These are phyloP conservation scores for Kwoniella bestiolae DNA, from an alignment of 768 basidiomycete genomes.

Conservation along the genomic window DNA sequence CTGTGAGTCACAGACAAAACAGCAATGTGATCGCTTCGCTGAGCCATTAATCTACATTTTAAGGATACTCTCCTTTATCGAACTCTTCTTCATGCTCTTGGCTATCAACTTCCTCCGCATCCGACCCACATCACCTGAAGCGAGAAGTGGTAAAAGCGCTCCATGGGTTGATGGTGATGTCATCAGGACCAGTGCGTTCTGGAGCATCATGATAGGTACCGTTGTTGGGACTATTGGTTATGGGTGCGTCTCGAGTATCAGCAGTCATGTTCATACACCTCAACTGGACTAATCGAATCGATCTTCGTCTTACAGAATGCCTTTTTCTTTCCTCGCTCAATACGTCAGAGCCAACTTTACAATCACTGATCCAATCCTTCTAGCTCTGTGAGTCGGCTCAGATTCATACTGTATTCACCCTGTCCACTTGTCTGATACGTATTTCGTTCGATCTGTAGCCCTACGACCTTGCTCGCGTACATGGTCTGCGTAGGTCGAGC, in stretches of 20 bases:
- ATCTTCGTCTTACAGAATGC: constrained; percentile 8
- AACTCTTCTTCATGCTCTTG: constrained; percentile 20
- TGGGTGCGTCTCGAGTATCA: constrained; percentile 12
- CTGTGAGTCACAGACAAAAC: constrained; percentile 26
- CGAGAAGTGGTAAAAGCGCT: constrained; percentile 24
- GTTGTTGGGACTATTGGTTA: constrained; percentile 37
- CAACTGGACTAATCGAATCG: not conserved
- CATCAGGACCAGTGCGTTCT: constrained; percentile 30
- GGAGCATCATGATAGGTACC: constrained; percentile 30
- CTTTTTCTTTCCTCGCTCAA: constrained; percentile 15
- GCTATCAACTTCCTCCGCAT: constrained; percentile 32
- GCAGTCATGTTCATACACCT: too few species aligned
- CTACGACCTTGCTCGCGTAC: constrained; percentile 30
- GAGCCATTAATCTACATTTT: too few species aligned
- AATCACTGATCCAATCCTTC: constrained; percentile 23
- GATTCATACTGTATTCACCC: too few species aligned
- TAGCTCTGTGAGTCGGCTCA: constrained; percentile 27
- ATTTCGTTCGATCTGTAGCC: constrained; percentile 29
- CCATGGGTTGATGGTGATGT: constrained; percentile 36
- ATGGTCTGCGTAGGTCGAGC: constrained; percentile 37
- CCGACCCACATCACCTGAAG: constrained; percentile 41
- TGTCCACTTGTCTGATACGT: too few species aligned
- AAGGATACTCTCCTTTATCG: constrained; percentile 40
- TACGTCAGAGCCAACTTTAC: constrained; percentile 8
- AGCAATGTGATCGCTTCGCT: not conserved